Base-by-base conservation (phyloP, 2,329 filamentous ascomycete genomes). In the Lasiodiplodia sp. region DNA sequence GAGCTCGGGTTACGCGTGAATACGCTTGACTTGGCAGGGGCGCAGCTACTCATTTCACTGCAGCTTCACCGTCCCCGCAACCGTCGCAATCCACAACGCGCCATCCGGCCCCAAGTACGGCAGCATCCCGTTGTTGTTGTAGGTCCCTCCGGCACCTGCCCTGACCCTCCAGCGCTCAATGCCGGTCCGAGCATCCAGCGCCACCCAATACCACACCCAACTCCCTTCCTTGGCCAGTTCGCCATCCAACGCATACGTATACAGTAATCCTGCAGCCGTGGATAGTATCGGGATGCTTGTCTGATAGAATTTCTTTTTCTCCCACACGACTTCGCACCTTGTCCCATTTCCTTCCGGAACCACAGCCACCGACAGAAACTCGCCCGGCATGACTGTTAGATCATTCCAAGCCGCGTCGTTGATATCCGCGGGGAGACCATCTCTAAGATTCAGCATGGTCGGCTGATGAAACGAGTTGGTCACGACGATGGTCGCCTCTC, bases 241-340 rank as follows among this genome's bases (percentile, higher is more conserved):
- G 18, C 18, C 8, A 21, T 66, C 44, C 47, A 53, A 44, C 5
- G 23, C 18, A 37, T 66, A 66, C 11, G 5, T n/a, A 31, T 66
- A 66, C 25, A 66, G 14, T 28, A 66, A 28, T 5, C 62, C 62
- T 6, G 62, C 16, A 4, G 8, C 25, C 5, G 62, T 66, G 14
- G 62, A 66, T 1, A 64, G 34, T 11, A 49, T 44, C 16, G 60
- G 44, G 14, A 64, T 44, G 31, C 28, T 18, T 16, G n/a, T 64
- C 18, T 23, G 16, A 18, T 14, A 16, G 34, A 64, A 16, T 14
- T 44, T 4, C 12, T 14, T 18, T 28, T 28, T 28, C 40, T 44
- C 40, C 40, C 40, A 44, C 12, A 12, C 12, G 2, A 44, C 40
- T 12, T 18, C 12, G 40, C 40, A 44, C 40, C 12, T 14, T 12